Base-by-base conservation (phyloP, 257 asterid species). In the Lithospermum erythrorhizon region DNA sequence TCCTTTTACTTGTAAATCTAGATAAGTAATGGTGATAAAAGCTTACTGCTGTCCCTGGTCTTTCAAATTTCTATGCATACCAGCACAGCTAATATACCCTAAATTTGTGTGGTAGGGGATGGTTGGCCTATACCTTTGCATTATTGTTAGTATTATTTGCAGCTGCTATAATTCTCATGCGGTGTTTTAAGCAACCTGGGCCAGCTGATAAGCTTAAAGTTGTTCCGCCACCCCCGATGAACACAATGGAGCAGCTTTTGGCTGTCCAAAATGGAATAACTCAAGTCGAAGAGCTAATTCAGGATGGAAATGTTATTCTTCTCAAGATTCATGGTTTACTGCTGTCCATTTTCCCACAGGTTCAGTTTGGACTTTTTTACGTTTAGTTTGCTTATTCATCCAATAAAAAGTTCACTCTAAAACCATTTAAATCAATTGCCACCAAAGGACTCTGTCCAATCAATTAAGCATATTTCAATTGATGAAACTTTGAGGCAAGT, bases 221-320 rank as follows among this genome's bases (percentile, higher is more conserved):
- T 55, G 62, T 65, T 41, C 82, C 89, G 45, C 96, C 96, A 20
- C 89, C 95, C 45, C 63, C 87, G 70, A 87, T 82, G 91, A 91
- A 75, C 75, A 78, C 95, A 45, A 73, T 91, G 95, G 98, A 91
- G 71, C 96, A 88, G 80, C 90, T 91, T 75, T 72, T 88, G 80
- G 98, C 93, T 41, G 98, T 91, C 65, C 96, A 91, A 73, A 87
- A 74, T 77, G 96, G 83, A 58, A 76, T 86, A 69, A 80, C 98
- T 60, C 94, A 83, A 79, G 88, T 79, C 54, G 98, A 88, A 79
- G 96, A 83, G 81, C 72, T 88, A 56, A 72, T 91, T 66, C 94
- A 91, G 75, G 96, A 83, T 55, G 95, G 88, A 62, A 91, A 88
- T 70, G 55, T 91, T 35, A 66, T 78, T 68, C 96, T 91, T 61